A percentile compares a stretch with the other conserved stretches of the same genome.
phyloP scores from a whole-genome alignment of 1,139 yeast species.

The Pichia sp. region DNA sequence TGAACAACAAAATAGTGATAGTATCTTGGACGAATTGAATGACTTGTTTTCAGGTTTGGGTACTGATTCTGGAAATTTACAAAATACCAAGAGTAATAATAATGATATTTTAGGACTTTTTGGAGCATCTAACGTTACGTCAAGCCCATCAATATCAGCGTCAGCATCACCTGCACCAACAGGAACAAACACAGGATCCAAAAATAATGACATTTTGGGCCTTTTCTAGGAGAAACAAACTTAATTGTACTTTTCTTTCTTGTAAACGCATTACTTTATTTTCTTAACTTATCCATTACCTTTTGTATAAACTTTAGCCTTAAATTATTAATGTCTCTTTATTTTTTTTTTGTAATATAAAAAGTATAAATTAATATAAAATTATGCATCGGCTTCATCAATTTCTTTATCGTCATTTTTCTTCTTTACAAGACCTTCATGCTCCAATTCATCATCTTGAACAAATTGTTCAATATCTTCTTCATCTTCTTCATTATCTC shows the following conservation, averaged over 20 bases:
- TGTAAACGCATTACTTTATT: neutral
- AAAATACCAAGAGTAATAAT: neutral
- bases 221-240: conserved; percentile 29
- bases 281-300: too few species aligned
- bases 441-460: conserved; percentile 17
- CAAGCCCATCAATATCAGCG: neutral
- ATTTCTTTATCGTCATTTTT: conserved; percentile 18
- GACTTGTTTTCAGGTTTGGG: conserved; percentile 49
- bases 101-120: conserved; percentile 5
- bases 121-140: neutral
- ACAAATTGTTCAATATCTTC: conserved; percentile 20
- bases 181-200: neutral
- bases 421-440: conserved; percentile 11
- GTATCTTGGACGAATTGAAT: conserved; percentile 59
- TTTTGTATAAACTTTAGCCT: too few species aligned
- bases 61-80: conserved; percentile 1
- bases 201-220: conserved; percentile 38
- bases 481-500: conserved; percentile 14
- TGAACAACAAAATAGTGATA: conserved; percentile 15
- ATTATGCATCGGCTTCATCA: conserved; percentile 17
- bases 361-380: neutral
- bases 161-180: conserved; percentile 2
- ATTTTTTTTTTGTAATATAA: neutral
- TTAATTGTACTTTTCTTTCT: neutral
- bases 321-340: neutral